phyloP scores from a whole-genome alignment of 1,139 yeast genomes.

The Hanseniaspora sp. region DNA sequence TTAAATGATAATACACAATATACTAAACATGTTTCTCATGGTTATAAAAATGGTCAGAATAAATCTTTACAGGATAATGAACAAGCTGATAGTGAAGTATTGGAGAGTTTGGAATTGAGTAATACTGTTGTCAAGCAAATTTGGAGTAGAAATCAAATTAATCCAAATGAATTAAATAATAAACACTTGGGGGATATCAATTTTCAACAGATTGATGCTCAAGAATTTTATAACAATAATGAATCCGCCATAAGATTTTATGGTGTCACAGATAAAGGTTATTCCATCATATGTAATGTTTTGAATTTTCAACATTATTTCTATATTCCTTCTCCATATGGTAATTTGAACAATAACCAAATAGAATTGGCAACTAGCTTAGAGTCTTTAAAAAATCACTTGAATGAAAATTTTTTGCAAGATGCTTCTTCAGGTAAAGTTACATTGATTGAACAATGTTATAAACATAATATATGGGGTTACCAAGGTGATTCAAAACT shows the following conservation, averaged over 20 bases:
- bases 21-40: constrained; percentile 11
- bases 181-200: constrained; percentile 39
- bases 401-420: constrained; percentile 40
- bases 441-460: constrained; percentile 48
- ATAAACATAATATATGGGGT: constrained; percentile 90
- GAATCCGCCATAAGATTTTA: constrained; percentile 67
- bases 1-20: constrained; percentile 14
- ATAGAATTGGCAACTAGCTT: constrained; percentile 43
- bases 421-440: constrained; percentile 26
- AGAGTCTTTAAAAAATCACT: constrained; percentile 27
- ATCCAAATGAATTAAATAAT: constrained; percentile 43
- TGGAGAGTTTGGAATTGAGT: constrained; percentile 10
- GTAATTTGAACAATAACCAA: constrained; percentile 39
- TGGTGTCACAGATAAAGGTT: constrained; percentile 81
- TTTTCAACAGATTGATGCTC: constrained; percentile 93
- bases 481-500: constrained; percentile 66
- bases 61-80: no score
- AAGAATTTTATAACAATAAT: constrained; percentile 45
- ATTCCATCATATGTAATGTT: constrained; percentile 81
- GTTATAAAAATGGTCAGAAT: constrained; percentile 1
- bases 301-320: constrained; percentile 83
- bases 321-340: constrained; percentile 82
- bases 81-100: constrained; percentile 2
- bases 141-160: constrained; percentile 41
- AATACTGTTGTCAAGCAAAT: constrained; percentile 24